Evolutionary conservation across 2,329 filamentous ascomycete species (phyloP), one percentile per base, ranked within the genome.

Genomic region (Aspergillus ochraceoroseus): DNA sequence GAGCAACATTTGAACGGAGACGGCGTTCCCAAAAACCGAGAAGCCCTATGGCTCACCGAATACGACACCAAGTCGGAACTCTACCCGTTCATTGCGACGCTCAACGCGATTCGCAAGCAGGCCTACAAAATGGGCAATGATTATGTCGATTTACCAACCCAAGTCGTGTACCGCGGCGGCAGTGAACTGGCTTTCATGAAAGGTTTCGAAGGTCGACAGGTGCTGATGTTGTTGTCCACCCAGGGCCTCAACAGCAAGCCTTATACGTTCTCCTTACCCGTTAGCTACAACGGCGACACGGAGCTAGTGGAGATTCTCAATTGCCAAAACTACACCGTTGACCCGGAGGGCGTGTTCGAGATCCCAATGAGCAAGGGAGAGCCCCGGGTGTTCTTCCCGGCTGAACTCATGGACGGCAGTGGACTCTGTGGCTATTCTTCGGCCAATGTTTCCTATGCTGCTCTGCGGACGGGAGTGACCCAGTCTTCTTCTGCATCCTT

Each of bases 1-100:
- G 80, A 83, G 58, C 80, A 83, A 53, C 76, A 74, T 45, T 79
- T 72, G 54, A 56, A 65, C 2, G 73, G 73, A 14, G 70, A 66
- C n/a, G 66, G 59, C 30, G 58, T 56, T 29, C 75, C 75, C 6
- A 63, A 69, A 0, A 70, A 67, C 36, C 74, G 77, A 26, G 74
- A 79, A 54, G 72, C 76, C n/a, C 61, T 78, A 27, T 80, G 77
- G 77, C 61, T 68, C 15, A 72, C 71, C 25, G 58, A 57, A 9
- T 80, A 73, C 61, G 54, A 68, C 39, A 69, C 62, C 7, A 36
- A 52, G 3, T 48, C 63, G 0, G 55, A 57, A 2, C 58, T 75
- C 2, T 73, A 67, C 57, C 51, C 56, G 11, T 51, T 59, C 27
- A 64, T 56, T 23, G 45, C 59, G 2, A 64, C 53, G 5, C 48